A percentile compares a stretch with the other conserved stretches of the same genome.
Evolutionary conservation across 2,329 filamentous ascomycete species (phyloP).

Genomic region (Furcasterigmium sp.): DNA sequence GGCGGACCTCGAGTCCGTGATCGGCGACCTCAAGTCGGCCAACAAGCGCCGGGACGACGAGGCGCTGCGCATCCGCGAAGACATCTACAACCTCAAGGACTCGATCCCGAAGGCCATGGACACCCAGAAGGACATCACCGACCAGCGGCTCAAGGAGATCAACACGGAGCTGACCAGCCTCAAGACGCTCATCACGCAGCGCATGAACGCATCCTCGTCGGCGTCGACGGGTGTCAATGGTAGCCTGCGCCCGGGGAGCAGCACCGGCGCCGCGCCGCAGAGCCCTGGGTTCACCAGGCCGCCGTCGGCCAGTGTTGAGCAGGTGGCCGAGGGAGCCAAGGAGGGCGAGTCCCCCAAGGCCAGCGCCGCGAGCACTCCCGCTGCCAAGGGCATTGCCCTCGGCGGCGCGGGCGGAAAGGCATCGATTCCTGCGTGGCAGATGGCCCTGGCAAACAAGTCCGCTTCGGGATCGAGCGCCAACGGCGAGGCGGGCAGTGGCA

Average conservation of each 20-base stretch:
- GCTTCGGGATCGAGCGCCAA: constrained; percentile 20
- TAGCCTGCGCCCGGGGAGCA: not conserved
- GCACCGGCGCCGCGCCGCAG: not conserved
- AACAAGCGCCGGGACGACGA: constrained; percentile 83
- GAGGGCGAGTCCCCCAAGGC: constrained; percentile 15
- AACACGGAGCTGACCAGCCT: constrained; percentile 84
- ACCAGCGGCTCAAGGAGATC: constrained; percentile 77
- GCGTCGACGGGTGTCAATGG: constrained; percentile 16
- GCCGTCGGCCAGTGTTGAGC: not conserved
- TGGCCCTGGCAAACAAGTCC: constrained; percentile 59
- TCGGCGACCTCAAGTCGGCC: constrained; percentile 75
- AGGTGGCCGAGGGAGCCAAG: not conserved
- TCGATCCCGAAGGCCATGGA: constrained; percentile 85
- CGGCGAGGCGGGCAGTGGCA: constrained; percentile 9
- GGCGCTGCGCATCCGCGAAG: constrained; percentile 76
- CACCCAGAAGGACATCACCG: constrained; percentile 78
- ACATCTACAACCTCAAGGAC: constrained; percentile 77
- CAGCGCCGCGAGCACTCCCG: constrained; percentile 20
- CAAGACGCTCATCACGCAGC: constrained; percentile 74
- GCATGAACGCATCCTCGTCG: constrained; percentile 39
- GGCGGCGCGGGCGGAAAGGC: constrained; percentile 49
- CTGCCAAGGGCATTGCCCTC: constrained; percentile 8
- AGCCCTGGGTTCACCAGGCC: not conserved
- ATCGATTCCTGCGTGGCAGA: constrained; percentile 75
- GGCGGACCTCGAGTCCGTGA: constrained; percentile 76